Evolutionary conservation across 441 rosid genomes (phyloP).

Genomic region (Raphanus hybrid): DNA sequence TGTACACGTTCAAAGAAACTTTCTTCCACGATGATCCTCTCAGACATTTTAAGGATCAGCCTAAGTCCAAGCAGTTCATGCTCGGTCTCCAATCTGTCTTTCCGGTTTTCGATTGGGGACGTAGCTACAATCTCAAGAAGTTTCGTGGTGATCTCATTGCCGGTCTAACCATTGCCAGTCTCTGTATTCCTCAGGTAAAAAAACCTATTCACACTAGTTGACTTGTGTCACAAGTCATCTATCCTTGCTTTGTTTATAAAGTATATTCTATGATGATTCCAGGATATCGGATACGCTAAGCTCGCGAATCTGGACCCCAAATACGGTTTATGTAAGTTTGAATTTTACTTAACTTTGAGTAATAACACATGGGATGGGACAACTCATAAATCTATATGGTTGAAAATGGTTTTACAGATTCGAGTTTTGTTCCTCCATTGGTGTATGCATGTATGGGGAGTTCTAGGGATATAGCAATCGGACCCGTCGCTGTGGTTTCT

Average conservation of each 20-base stretch:
- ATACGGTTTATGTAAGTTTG: constrained; percentile 62
- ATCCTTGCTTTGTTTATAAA: constrained; percentile 8
- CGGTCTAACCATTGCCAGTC: constrained; percentile 96
- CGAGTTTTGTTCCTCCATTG: constrained; percentile 91
- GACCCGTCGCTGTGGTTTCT: constrained; percentile 97
- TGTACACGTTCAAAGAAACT: constrained; percentile 69
- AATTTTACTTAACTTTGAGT: neutral
- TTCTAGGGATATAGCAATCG: constrained; percentile 94
- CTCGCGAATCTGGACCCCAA: constrained; percentile 78
- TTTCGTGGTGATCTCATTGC: constrained; percentile 86
- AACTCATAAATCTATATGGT: too few species aligned
- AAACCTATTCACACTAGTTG: neutral
- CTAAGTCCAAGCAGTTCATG: constrained; percentile 60
- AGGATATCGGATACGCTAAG: constrained; percentile 91
- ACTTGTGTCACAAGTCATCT: constrained; percentile 14
- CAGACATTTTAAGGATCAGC: constrained; percentile 77
- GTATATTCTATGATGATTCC: constrained; percentile 19
- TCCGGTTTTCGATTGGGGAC: constrained; percentile 86
- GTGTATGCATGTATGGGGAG: constrained; percentile 94
- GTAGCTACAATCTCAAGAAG: constrained; percentile 56
- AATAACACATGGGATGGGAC: too few species aligned
- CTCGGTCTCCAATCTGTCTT: constrained; percentile 77
- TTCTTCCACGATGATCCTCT: constrained; percentile 90
- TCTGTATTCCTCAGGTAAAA: constrained; percentile 93
- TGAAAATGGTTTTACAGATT: constrained; percentile 50